Percentiles rank a stretch among this genome's conserved stretches.
phyloP scores from a whole-genome alignment of 1,139 yeast species.

The Meyerozyma smithsonii region DNA sequence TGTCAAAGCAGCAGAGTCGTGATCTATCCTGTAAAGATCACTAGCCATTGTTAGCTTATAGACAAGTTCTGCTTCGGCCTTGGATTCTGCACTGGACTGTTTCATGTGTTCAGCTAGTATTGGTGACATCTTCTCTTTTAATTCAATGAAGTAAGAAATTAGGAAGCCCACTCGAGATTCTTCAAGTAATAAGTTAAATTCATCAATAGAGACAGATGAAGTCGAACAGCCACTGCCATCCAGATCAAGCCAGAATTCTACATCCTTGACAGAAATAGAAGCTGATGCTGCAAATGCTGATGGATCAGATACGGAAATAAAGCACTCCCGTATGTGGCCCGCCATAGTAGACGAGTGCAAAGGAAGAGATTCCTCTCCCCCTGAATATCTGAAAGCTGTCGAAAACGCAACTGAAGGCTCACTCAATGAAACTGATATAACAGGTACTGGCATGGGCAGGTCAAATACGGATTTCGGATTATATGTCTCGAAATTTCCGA shows the following conservation, averaged over 20 bases:
- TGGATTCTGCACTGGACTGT: constrained; percentile 12
- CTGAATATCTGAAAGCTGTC: constrained; percentile 4
- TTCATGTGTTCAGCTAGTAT: constrained; percentile 18
- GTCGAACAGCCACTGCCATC: constrained; percentile 20
- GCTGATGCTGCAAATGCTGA: constrained; percentile 19
- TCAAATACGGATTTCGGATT: constrained; percentile 15
- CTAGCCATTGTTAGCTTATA: constrained; percentile 63
- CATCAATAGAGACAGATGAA: constrained; percentile 31
- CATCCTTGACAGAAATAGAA: constrained; percentile 19
- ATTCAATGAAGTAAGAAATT: constrained; percentile 18
- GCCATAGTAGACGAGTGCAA: constrained; percentile 18
- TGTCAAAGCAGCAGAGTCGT: constrained; percentile 87
- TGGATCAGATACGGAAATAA: constrained; percentile 22
- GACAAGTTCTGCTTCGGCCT: constrained; percentile 37
- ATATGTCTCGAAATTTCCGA: constrained; percentile 33
- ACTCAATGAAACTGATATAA: constrained; percentile 21
- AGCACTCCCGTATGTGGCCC: constrained; percentile 27
- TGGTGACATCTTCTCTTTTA: constrained; percentile 17
- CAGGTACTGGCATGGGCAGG: constrained; percentile 17
- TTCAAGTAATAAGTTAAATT: constrained; percentile 27
- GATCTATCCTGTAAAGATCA: constrained; percentile 53
- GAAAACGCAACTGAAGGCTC: constrained; percentile 40
- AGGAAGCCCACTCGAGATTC: constrained; percentile 37
- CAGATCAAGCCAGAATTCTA: constrained; percentile 42
- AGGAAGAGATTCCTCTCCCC: constrained; percentile 6